Evolutionary conservation across 2,329 filamentous ascomycete genomes (phyloP).

Genomic region (Didymella keratinophila): DNA sequence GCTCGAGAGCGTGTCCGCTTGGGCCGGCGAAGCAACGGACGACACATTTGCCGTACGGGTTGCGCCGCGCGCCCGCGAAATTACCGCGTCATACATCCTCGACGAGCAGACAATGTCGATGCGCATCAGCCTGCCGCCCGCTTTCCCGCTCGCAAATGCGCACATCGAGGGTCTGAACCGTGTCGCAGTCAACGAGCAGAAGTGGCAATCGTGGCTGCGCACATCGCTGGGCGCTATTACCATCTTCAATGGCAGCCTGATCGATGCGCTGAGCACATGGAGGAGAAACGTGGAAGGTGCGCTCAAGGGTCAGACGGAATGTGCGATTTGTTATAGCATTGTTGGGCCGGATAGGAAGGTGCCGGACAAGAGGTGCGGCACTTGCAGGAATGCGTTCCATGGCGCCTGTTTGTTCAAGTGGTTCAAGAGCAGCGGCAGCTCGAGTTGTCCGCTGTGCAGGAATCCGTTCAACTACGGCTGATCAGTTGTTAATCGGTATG

Average conservation of each 20-base stretch:
- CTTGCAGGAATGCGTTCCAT: slow-evolving; percentile 95
- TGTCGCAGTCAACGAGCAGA: slow-evolving; percentile 86
- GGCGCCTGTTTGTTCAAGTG: slow-evolving; percentile 90
- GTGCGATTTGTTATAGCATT: slow-evolving; percentile 96
- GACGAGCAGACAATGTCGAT: slow-evolving; percentile 88
- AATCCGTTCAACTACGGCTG: slow-evolving; percentile 77
- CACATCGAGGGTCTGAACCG: slow-evolving; percentile 79
- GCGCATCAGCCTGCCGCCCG: slow-evolving; percentile 77
- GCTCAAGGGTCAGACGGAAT: slow-evolving; percentile 92
- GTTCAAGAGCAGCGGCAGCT: slow-evolving; percentile 92
- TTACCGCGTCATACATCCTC: slow-evolving; percentile 84
- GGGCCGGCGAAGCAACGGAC: slow-evolving; percentile 57
- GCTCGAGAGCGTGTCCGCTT: slow-evolving; percentile 72
- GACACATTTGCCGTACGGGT: slow-evolving; percentile 73
- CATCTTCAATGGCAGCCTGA: slow-evolving; percentile 87
- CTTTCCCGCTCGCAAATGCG: slow-evolving; percentile 83
- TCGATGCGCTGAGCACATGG: slow-evolving; percentile 86
- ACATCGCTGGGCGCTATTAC: slow-evolving; percentile 92
- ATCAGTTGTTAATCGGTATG: too few relatives aligned
- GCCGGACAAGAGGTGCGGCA: slow-evolving; percentile 89
- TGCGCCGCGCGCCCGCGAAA: slow-evolving; percentile 73
- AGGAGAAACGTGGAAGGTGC: slow-evolving; percentile 85
- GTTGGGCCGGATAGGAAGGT: slow-evolving; percentile 87
- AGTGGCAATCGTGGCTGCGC: slow-evolving; percentile 91
- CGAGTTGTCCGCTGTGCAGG: slow-evolving; percentile 91